These are phyloP conservation scores for Panus rudis DNA, from an alignment of 768 basidiomycete species.

Conservation along the genomic window DNA sequence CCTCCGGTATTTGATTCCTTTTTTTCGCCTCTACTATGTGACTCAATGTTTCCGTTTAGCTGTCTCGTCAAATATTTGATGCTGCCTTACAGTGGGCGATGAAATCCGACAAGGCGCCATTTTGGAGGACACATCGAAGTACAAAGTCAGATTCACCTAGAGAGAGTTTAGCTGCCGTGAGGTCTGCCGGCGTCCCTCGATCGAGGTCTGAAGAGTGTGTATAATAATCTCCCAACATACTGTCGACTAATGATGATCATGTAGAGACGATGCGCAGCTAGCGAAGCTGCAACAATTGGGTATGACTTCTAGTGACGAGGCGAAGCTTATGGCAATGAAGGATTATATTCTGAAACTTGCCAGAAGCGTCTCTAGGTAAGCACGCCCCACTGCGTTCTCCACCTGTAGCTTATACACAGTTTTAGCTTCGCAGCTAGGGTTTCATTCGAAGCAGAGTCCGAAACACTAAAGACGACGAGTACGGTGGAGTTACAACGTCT, in stretches of 20 bases:
- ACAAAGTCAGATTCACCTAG: conserved; percentile 59
- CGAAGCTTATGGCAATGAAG: conserved; percentile 79
- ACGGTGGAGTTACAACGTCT: conserved; percentile 81
- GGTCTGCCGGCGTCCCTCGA: conserved; percentile 42
- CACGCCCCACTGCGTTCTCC: background rate
- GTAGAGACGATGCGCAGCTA: conserved; percentile 72
- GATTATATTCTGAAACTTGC: conserved; percentile 86
- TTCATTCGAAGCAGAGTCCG: conserved; percentile 54
- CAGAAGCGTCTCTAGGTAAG: conserved; percentile 68
- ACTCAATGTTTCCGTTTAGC: conserved; percentile 20
- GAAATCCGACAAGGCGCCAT: conserved; percentile 70
- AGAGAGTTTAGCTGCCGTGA: conserved; percentile 63
- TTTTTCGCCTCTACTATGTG: background rate
- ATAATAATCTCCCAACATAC: background rate
- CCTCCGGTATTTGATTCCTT: conserved; percentile 51
- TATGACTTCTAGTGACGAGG: conserved; percentile 76
- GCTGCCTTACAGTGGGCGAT: conserved; percentile 85
- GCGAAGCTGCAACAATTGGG: conserved; percentile 81
- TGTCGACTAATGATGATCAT: conserved; percentile 6
- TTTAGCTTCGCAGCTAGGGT: conserved; percentile 62
- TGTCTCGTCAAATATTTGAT: conserved; percentile 72
- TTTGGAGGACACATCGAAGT: conserved; percentile 62
- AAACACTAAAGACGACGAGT: conserved; percentile 54
- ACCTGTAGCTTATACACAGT: conserved; percentile 1
- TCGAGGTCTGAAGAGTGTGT: conserved; percentile 74